Conservation (phyloP, 805 yeast species). For the Saccharomycopsis babjevae region DNA sequence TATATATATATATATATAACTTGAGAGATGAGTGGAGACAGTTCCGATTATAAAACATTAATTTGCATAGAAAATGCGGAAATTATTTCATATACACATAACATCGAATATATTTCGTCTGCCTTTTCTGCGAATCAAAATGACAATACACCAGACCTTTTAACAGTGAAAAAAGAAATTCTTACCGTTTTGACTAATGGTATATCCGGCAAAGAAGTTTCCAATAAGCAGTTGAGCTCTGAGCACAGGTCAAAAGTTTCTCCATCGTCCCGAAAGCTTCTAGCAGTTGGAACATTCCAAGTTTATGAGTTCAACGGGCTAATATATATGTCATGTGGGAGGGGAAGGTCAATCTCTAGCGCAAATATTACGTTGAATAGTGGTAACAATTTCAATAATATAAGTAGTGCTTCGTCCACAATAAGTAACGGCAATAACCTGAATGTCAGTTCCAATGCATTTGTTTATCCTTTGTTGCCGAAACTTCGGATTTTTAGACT, state of each 20-base stretch:
- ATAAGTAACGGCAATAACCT: background rate
- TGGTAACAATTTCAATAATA: background rate
- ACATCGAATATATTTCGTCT: background rate
- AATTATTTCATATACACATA: background rate
- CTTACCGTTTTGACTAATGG: background rate
- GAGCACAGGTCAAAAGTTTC: background rate
- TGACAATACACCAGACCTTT: background rate
- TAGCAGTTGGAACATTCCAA: background rate
- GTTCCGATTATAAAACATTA: background rate
- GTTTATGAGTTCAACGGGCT: background rate
- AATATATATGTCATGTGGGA: background rate
- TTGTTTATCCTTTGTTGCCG: background rate
- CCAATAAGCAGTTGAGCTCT: background rate
- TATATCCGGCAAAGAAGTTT: background rate
- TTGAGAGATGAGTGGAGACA: background rate
- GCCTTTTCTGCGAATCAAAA: background rate
- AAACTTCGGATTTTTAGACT: background rate
- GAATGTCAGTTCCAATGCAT: background rate
- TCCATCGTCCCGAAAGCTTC: background rate
- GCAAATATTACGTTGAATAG: background rate
- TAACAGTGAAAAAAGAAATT: background rate
- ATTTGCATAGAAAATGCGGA: background rate
- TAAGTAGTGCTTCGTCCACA: background rate
- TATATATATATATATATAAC: too few relatives aligned
- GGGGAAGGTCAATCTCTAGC: background rate